A percentile compares a stretch with the other conserved stretches of the same genome.
Conservation (phyloP, 805 yeast species). For the Suhomyces sp. region DNA sequence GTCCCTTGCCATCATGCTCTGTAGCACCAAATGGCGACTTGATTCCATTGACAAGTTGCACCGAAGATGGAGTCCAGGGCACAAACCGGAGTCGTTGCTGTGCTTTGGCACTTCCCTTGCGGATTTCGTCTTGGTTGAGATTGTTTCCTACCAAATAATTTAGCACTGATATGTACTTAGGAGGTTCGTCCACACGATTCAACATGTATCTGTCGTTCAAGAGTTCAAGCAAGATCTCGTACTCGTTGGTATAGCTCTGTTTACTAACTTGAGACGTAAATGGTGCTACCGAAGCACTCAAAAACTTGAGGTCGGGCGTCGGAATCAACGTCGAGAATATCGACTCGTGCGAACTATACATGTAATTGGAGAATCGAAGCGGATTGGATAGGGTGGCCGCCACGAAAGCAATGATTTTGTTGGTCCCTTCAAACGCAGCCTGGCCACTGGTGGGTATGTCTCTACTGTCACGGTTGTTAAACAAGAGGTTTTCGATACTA, state of each 20-base stretch:
- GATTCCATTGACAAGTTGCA: constrained; percentile 74
- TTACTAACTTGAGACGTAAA: constrained; percentile 40
- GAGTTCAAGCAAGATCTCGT: constrained; percentile 81
- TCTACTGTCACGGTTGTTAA: constrained; percentile 8
- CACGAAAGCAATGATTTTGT: constrained; percentile 80
- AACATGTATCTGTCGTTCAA: constrained; percentile 74
- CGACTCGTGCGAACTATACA: constrained; percentile 82
- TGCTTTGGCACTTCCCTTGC: constrained; percentile 61
- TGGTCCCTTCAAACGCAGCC: constrained; percentile 74
- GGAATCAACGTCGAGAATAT: constrained; percentile 81
- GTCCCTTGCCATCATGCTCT: constrained; percentile 6
- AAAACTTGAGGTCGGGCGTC: constrained; percentile 76
- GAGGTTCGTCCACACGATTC: constrained; percentile 48
- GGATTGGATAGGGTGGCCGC: constrained; percentile 85
- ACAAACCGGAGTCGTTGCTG: constrained; percentile 71
- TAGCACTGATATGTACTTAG: constrained; percentile 62
- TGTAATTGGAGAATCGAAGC: constrained; percentile 84
- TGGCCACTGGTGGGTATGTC: constrained; percentile 25
- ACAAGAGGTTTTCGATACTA: constrained; percentile 55
- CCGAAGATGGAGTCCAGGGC: constrained; percentile 80
- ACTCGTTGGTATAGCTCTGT: constrained; percentile 69
- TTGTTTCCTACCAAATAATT: constrained; percentile 64
- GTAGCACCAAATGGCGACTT: constrained; percentile 57
- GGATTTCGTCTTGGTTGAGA: constrained; percentile 65
- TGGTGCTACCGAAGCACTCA: constrained; percentile 41